These are phyloP conservation scores for Dentiscutata heterogama DNA, from an alignment of 371 early-diverging fungal genomes.

Conservation along the genomic window DNA sequence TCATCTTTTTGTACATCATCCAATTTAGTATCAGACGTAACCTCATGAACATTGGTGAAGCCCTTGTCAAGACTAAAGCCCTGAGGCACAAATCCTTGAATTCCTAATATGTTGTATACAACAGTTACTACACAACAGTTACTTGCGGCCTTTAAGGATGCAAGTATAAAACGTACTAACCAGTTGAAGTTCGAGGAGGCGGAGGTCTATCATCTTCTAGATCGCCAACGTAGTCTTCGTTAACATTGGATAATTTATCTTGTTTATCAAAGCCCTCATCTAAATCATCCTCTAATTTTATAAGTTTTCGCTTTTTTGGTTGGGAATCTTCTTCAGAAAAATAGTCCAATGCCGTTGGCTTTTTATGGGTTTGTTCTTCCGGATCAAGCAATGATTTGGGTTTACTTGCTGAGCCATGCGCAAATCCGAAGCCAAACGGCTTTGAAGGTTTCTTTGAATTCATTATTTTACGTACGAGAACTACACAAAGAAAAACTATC, in stretches of 20 bases:
- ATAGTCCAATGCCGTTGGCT: slow-evolving; percentile 38
- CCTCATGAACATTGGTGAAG: background rate
- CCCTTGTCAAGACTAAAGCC: slow-evolving; percentile 5
- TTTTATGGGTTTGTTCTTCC: slow-evolving; percentile 11
- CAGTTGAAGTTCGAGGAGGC: slow-evolving; percentile 34
- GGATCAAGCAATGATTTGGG: slow-evolving; percentile 40
- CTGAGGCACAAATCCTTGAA: slow-evolving; percentile 41
- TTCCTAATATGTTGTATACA: slow-evolving; percentile 22
- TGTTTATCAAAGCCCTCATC: background rate
- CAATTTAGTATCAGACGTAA: background rate
- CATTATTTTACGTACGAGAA: background rate
- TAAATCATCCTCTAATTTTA: slow-evolving; percentile 27
- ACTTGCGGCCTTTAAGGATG: too few species aligned
- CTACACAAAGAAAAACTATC: background rate
- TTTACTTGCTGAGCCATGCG: slow-evolving; percentile 10
- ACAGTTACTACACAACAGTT: too few species aligned
- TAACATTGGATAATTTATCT: background rate
- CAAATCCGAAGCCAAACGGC: slow-evolving; percentile 36
- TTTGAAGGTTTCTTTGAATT: slow-evolving; percentile 21
- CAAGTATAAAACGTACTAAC: slow-evolving; percentile 1
- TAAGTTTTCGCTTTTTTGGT: slow-evolving; percentile 38
- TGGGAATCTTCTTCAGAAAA: slow-evolving; percentile 38
- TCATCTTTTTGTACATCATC: slow-evolving; percentile 53
- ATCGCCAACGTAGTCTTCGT: slow-evolving; percentile 33
- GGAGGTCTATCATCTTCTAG: slow-evolving; percentile 33